Percentiles rank a stretch among this genome's conserved stretches.
Conservation (phyloP, 2,329 filamentous ascomycete species). For the Metarhizium humberi region DNA sequence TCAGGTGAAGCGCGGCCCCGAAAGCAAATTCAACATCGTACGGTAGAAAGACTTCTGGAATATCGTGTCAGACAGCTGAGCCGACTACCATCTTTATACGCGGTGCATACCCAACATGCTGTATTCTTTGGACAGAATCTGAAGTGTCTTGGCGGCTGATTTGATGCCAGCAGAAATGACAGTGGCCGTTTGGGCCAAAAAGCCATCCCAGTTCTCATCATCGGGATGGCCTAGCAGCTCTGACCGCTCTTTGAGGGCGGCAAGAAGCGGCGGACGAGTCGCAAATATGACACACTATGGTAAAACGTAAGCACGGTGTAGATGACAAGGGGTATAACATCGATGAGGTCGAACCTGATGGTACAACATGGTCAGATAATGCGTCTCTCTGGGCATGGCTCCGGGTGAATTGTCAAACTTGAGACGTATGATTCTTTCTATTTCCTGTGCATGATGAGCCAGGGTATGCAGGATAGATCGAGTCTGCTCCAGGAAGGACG, state of each 20-base stretch:
- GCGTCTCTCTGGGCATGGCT: constrained; percentile 26
- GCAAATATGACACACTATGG: constrained; percentile 28
- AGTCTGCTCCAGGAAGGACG: constrained; percentile 25
- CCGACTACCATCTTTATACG: constrained; percentile 15
- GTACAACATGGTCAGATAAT: constrained; percentile 27
- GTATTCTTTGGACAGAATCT: constrained; percentile 26
- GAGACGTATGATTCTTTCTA: constrained; percentile 24
- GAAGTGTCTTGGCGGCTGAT: constrained; percentile 28
- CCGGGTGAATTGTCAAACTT: constrained; percentile 25
- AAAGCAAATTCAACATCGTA: constrained; percentile 30
- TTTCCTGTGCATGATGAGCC: constrained; percentile 27
- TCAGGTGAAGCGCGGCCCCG: constrained; percentile 23
- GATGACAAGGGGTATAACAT: not conserved
- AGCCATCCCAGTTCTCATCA: constrained; percentile 20
- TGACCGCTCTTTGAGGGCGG: constrained; percentile 26
- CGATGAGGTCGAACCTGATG: constrained; percentile 22
- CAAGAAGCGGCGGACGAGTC: constrained; percentile 27
- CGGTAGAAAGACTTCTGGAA: constrained; percentile 11
- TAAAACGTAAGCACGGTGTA: not conserved
- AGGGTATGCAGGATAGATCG: constrained; percentile 25
- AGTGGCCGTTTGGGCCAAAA: constrained; percentile 22
- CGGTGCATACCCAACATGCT: constrained; percentile 22
- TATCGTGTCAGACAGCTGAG: constrained; percentile 13
- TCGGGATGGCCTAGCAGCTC: constrained; percentile 16
- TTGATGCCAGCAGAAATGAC: constrained; percentile 31